Evolutionary conservation across 805 yeast genomes (phyloP).

Genomic region (Candida michaelii): DNA sequence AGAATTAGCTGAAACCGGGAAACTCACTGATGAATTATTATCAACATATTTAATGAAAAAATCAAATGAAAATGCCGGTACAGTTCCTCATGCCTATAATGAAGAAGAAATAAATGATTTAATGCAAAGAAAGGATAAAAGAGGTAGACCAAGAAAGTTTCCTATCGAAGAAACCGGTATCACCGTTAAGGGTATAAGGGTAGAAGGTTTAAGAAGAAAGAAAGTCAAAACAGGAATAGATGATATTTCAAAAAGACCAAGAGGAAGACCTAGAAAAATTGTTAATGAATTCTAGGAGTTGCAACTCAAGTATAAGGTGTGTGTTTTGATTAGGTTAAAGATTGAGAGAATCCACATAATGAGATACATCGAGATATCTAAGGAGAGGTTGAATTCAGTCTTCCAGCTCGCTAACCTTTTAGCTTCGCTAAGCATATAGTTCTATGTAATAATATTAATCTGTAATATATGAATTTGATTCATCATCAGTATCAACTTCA

Average conservation of each 20-base stretch:
- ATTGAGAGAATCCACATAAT: too few relatives aligned
- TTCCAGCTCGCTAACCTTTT: background rate
- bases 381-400: too few relatives aligned
- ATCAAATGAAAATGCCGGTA: background rate
- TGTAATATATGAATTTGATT: constrained; percentile 3
- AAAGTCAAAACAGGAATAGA: background rate
- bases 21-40: constrained; percentile 5
- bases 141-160: constrained; percentile 53
- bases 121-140: constrained; percentile 40
- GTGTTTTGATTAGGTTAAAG: too few relatives aligned
- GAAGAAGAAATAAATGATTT: constrained; percentile 36
- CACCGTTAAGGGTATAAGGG: constrained; percentile 43
- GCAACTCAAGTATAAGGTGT: background rate
- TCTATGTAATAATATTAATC: constrained; percentile 5
- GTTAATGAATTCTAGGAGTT: background rate
- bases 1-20: constrained; percentile 9
- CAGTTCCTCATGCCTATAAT: constrained; percentile 17
- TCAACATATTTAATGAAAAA: constrained; percentile 10
- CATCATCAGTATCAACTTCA: background rate
- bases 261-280: constrained; percentile 17
- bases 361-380: too few relatives aligned
- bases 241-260: constrained; percentile 11
- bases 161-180: constrained; percentile 47
- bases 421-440: background rate
- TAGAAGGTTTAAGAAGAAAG: constrained; percentile 31